These are phyloP conservation scores for Sordariomycetes sp. DNA, from an alignment of 2,329 filamentous ascomycete species.

Conservation along the genomic window DNA sequence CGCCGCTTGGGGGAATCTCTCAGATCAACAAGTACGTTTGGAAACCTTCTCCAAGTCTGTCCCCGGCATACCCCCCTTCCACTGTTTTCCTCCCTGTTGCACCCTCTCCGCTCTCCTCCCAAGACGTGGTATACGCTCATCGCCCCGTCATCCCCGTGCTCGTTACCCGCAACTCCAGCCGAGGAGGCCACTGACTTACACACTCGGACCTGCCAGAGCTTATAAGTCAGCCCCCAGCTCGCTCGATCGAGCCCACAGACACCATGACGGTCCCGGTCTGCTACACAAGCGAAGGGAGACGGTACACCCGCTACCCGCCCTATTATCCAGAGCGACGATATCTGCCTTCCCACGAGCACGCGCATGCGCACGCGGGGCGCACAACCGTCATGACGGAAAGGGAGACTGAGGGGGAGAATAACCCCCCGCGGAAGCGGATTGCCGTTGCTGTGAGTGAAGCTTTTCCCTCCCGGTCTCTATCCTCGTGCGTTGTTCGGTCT, in stretches of 20 bases:
- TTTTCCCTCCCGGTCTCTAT: neutral
- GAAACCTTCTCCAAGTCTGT: neutral
- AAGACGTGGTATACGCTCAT: neutral
- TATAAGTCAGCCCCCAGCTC: neutral
- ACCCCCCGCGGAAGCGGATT: conserved; percentile 41
- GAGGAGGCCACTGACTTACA: neutral
- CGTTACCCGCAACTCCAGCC: neutral
- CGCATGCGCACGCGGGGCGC: neutral
- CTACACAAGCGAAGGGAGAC: conserved; percentile 19
- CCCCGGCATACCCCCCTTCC: neutral
- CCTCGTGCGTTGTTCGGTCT: neutral
- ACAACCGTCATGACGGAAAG: conserved; percentile 23
- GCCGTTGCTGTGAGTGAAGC: conserved; percentile 41
- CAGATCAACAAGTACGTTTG: neutral
- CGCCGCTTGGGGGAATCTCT: neutral
- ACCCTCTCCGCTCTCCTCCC: neutral
- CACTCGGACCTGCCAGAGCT: neutral
- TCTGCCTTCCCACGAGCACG: conserved; percentile 18
- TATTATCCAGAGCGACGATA: conserved; percentile 20
- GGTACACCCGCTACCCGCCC: conserved; percentile 16
- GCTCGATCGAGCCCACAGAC: neutral
- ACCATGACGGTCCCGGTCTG: conserved; percentile 27
- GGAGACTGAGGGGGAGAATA: conserved; percentile 23
- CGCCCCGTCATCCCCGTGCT: neutral
- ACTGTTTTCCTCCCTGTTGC: neutral